Evolutionary conservation across 1,284 basidiomycete species (phyloP).

Genomic region (Bjerkandera adusta): DNA sequence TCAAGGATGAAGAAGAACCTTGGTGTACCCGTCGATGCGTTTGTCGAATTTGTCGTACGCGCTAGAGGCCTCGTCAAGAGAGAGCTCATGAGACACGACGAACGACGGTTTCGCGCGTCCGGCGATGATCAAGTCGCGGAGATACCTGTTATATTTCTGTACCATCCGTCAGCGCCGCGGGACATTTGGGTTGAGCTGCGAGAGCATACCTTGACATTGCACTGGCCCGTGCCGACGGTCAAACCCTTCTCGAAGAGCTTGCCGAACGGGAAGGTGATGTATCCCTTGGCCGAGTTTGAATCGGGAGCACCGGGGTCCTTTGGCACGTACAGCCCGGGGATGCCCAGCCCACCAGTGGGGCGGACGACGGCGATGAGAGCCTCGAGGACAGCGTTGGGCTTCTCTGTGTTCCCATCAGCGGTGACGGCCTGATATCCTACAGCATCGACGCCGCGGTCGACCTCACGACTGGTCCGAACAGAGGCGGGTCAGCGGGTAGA

Average conservation of each 20-base stretch:
- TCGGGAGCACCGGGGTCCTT: conserved; percentile 52
- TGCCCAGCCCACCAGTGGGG: conserved; percentile 50
- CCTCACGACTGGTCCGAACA: conserved; percentile 36
- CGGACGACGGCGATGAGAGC: conserved; percentile 48
- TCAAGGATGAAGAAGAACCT: conserved; percentile 49
- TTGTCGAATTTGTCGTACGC: conserved; percentile 53
- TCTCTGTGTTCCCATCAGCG: conserved; percentile 48
- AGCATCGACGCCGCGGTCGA: conserved; percentile 53
- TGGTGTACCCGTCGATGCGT: conserved; percentile 47
- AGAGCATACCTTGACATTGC: conserved; percentile 58
- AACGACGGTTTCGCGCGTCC: conserved; percentile 50
- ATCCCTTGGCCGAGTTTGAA: conserved; percentile 46
- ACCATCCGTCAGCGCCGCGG: neutral
- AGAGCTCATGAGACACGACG: conserved; percentile 48
- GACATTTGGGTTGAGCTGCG: too few relatives aligned
- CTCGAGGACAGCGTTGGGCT: conserved; percentile 49
- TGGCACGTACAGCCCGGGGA: conserved; percentile 52
- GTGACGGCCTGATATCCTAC: conserved; percentile 53
- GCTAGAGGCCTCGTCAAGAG: conserved; percentile 42
- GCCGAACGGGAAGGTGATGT: conserved; percentile 50
- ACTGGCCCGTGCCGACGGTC: conserved; percentile 49
- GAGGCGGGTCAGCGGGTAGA: too few relatives aligned
- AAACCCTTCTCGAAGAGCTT: conserved; percentile 54
- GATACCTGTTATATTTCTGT: conserved; percentile 48
- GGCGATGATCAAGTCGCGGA: conserved; percentile 50